phyloP scores from a whole-genome alignment of 148 eudicot species.

The Diospyros kaki region DNA sequence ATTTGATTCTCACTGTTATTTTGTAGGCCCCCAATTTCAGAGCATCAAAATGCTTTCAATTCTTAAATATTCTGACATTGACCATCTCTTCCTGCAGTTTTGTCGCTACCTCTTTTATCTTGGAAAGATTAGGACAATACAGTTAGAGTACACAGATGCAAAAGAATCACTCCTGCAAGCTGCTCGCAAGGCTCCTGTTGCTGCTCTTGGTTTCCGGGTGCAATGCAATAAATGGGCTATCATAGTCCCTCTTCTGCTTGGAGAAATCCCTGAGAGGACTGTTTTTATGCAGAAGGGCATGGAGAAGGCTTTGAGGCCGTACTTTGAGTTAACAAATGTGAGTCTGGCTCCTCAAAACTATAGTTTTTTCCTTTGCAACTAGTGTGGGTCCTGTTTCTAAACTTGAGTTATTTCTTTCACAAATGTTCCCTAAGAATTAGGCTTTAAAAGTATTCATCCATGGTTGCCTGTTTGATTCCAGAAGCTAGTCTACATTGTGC shows the following conservation, averaged over 20 bases:
- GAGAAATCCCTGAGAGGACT: slow-evolving; percentile 96
- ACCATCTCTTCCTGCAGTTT: slow-evolving; percentile 46
- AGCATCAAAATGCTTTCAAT: not conserved
- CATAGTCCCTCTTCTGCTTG: slow-evolving; percentile 78
- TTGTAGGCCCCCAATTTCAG: not conserved
- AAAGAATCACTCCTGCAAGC: slow-evolving; percentile 96
- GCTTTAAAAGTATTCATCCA: not conserved
- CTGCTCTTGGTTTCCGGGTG: slow-evolving; percentile 94
- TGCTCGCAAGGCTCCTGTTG: slow-evolving; percentile 88
- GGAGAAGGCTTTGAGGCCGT: slow-evolving; percentile 88
- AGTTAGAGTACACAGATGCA: slow-evolving; percentile 95
- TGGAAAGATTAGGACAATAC: slow-evolving; percentile 95
- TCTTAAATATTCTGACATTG: not conserved
- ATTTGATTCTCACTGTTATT: not conserved
- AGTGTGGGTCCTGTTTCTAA: not conserved
- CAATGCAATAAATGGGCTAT: slow-evolving; percentile 98
- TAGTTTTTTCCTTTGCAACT: not conserved
- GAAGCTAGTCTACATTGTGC: too few species aligned
- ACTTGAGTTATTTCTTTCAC: not conserved
- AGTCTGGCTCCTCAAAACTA: slow-evolving; percentile 24
- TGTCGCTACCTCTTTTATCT: slow-evolving; percentile 90
- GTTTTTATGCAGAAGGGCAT: slow-evolving; percentile 97
- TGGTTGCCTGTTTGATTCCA: not conserved
- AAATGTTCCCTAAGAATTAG: not conserved
- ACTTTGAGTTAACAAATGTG: slow-evolving; percentile 97